Percentiles rank a stretch among this genome's conserved stretches.
These are phyloP conservation scores for Termitomyces sp. DNA, from an alignment of 768 basidiomycete genomes.

Conservation along the genomic window DNA sequence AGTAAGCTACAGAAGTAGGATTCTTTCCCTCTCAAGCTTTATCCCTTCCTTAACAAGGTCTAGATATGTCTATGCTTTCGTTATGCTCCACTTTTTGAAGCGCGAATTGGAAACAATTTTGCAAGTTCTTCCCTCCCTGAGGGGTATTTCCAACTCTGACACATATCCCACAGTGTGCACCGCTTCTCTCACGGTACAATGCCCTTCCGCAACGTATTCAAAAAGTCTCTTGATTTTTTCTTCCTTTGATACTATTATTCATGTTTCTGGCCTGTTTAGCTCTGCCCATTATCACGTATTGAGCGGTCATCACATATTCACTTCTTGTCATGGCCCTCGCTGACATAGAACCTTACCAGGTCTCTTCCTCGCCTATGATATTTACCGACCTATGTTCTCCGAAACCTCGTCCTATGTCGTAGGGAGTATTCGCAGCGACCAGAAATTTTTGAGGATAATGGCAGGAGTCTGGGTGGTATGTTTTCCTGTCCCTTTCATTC, in stretches of 20 bases:
- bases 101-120: slow-evolving; percentile 91
- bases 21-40: background rate
- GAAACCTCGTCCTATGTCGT: slow-evolving; percentile 58
- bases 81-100: slow-evolving; percentile 87
- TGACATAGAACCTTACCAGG: slow-evolving; percentile 37
- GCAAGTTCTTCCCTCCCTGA: slow-evolving; percentile 36
- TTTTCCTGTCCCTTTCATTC: background rate
- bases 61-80: slow-evolving; percentile 66
- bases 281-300: slow-evolving; percentile 88
- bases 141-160: background rate
- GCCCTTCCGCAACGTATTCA: slow-evolving; percentile 82
- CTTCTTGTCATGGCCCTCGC: background rate
- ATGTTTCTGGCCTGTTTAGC: slow-evolving; percentile 36
- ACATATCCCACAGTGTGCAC: slow-evolving; percentile 58
- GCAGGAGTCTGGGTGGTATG: slow-evolving; percentile 74
- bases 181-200: slow-evolving; percentile 95
- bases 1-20: slow-evolving; percentile 71
- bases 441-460: slow-evolving; percentile 64
- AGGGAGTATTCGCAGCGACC: slow-evolving; percentile 61
- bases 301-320: slow-evolving; percentile 38
- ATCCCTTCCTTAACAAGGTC: slow-evolving; percentile 4
- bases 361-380: slow-evolving; percentile 68
- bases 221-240: slow-evolving; percentile 57
- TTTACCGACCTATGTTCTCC: slow-evolving; percentile 82
- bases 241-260: too few relatives aligned